Conservation (phyloP, 2,329 filamentous ascomycete genomes). For the Cladosporium sp. region DNA sequence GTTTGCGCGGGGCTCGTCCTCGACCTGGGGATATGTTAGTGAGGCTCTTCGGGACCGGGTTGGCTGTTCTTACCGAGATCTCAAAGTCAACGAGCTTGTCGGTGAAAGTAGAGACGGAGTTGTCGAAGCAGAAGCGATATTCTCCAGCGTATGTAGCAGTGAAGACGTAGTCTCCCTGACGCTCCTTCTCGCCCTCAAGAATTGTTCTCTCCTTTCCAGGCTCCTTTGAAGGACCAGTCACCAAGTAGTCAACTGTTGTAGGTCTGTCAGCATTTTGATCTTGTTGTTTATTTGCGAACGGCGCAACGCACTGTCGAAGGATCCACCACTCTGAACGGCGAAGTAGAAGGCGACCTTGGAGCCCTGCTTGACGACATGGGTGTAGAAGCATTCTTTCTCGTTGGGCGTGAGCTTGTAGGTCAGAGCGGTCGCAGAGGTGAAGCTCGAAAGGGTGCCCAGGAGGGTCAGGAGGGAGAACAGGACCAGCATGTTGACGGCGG, state of each 20-base stretch:
- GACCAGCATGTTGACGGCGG: constrained; percentile 21
- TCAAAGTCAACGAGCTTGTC: constrained; percentile 99
- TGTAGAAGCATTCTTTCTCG: constrained; percentile 95
- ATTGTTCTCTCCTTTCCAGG: constrained; percentile 61
- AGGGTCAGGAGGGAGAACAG: constrained; percentile 26
- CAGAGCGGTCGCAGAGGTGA: constrained; percentile 79
- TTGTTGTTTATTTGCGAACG: neutral
- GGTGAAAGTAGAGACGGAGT: constrained; percentile 95
- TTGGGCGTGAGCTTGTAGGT: constrained; percentile 88
- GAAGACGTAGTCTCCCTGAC: constrained; percentile 97
- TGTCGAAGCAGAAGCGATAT: constrained; percentile 97
- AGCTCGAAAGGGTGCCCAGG: constrained; percentile 62
- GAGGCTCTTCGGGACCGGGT: neutral
- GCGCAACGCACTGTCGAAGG: constrained; percentile 63
- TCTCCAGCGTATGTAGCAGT: constrained; percentile 83
- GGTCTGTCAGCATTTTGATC: neutral
- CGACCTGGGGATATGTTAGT: constrained; percentile 57
- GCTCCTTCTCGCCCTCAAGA: constrained; percentile 80
- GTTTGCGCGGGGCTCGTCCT: constrained; percentile 76
- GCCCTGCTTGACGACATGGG: constrained; percentile 68
- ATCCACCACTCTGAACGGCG: constrained; percentile 96
- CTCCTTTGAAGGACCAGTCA: constrained; percentile 64
- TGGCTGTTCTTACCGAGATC: constrained; percentile 77
- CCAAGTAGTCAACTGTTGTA: constrained; percentile 76
- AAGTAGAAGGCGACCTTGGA: constrained; percentile 98